A percentile compares a stretch with the other conserved stretches of the same genome.
phyloP scores from a whole-genome alignment of 106 monocot species.

The Ottelia alismoides region DNA sequence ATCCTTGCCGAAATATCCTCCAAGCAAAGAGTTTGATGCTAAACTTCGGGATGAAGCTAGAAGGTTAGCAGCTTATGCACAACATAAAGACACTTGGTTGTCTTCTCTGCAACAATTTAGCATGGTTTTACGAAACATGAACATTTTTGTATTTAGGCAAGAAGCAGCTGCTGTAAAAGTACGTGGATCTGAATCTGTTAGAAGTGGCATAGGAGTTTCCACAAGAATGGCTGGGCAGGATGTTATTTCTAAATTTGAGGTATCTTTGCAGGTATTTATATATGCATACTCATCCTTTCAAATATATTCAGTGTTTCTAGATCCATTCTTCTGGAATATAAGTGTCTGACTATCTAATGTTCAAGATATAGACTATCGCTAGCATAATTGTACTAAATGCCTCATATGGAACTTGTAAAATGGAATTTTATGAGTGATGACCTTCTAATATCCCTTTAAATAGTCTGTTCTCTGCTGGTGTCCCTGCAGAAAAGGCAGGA shows the following conservation, averaged over 20 bases:
- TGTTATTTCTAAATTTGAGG: neutral
- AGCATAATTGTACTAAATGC: no score
- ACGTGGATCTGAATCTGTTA: conserved; percentile 10
- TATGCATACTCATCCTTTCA: neutral
- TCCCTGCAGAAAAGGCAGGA: conserved; percentile 17
- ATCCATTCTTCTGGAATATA: neutral
- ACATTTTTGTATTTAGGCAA: no score
- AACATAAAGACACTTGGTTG: conserved; percentile 29
- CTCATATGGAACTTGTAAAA: no score
- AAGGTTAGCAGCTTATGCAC: no score
- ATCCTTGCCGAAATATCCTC: no score
- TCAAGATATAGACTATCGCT: neutral
- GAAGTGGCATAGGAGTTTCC: conserved; percentile 7
- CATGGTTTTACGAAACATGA: no score
- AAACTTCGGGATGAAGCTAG: no score
- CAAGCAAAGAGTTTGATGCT: no score
- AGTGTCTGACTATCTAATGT: neutral
- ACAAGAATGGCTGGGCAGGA: neutral
- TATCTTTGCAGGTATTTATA: conserved; percentile 3
- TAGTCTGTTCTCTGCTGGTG: no score
- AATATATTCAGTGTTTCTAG: neutral
- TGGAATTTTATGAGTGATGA: no score
- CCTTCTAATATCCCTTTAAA: no score
- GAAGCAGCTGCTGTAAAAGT: conserved; percentile 13
- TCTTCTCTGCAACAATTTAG: no score